phyloP scores from a whole-genome alignment of 495 filamentous ascomycete genomes.

The Podospora pseudocomata region DNA sequence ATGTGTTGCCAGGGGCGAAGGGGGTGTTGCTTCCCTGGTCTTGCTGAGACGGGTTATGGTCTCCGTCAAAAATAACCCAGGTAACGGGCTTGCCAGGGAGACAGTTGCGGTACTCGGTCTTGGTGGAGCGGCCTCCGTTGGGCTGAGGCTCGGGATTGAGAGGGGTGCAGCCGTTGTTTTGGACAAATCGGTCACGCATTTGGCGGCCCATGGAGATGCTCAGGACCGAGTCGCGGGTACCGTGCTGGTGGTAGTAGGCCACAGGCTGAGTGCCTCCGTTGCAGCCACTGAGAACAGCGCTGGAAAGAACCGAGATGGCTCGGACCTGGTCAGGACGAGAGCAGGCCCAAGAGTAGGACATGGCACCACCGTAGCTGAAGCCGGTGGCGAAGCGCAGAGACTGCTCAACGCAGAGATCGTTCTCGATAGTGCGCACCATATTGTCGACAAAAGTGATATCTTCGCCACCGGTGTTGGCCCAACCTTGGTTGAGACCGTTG shows the following conservation, averaged over 20 bases:
- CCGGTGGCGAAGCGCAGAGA: constrained; percentile 43
- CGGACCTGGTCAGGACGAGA: constrained; percentile 38
- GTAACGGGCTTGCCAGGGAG: constrained; percentile 28
- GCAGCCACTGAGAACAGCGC: constrained; percentile 33
- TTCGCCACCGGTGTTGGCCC: constrained; percentile 42
- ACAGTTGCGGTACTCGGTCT: constrained; percentile 33
- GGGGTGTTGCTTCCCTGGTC: constrained; percentile 24
- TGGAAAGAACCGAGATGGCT: constrained; percentile 44
- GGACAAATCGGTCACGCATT: constrained; percentile 39
- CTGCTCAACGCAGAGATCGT: constrained; percentile 43
- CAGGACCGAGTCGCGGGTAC: constrained; percentile 37
- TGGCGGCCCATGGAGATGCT: constrained; percentile 31
- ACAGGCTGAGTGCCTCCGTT: constrained; percentile 38
- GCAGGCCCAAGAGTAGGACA: constrained; percentile 46
- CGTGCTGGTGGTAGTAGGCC: constrained; percentile 44
- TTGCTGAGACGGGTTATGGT: constrained; percentile 24
- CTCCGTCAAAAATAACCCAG: constrained; percentile 28
- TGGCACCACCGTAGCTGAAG: constrained; percentile 48
- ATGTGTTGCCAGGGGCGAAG: constrained; percentile 31
- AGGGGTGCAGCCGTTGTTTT: constrained; percentile 36
- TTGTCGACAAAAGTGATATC: constrained; percentile 43
- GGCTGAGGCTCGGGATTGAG: constrained; percentile 21
- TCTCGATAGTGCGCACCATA: constrained; percentile 35
- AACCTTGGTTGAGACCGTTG: constrained; percentile 41
- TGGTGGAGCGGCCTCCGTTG: constrained; percentile 20